Evolutionary conservation across 2,329 filamentous ascomycete species (phyloP), one percentile per base, ranked within the genome.

Genomic region (Sordariomycetes sp.): DNA sequence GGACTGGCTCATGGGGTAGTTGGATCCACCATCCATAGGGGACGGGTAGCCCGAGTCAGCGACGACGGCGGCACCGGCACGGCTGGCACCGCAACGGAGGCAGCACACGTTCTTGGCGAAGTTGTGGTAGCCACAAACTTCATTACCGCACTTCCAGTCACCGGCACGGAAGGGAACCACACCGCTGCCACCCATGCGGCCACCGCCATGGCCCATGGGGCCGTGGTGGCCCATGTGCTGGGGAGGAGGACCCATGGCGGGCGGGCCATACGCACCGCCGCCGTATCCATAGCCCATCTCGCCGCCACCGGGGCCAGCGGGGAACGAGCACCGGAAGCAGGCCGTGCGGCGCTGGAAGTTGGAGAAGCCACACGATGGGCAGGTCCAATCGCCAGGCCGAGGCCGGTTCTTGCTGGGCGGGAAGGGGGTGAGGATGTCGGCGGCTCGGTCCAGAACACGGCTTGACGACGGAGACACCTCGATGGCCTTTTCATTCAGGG

Each of bases 21-120:
- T 85, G 34, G 88, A 87, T 1, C 87, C 82, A 54, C 87, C 84
- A 61, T 96, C 90, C 87, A 96, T 95, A 22, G 89, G 86, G 12
- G 89, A 91, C 15, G 89, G 87, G 72, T 94, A 96, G 51, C 89
- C 89, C 45, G 90, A 92, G 70, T 97, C 94, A 34, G 92, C 92
- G 59, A 97, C 90, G 55, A 99, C 89, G 17, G 92, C 91, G 59
- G 94, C 94, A 61, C 89, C 90, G 60, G 92, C 92, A 65, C 94
- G 89, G 70, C 90, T 95, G 56, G 92, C 94, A 69, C 94, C 94
- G 68, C 94, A 99, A 60, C 94, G 89, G 61, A 99, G 82, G 72
- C 94, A 99, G 73, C 90, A 95, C 59, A 97, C 92, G 66, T 99
- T 99, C 82, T 99, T 99, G 61, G 94, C 94, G 69, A 99, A 99